phyloP scores from a whole-genome alignment of 2,329 filamentous ascomycete species.

The Aspergillus tubingensis region DNA sequence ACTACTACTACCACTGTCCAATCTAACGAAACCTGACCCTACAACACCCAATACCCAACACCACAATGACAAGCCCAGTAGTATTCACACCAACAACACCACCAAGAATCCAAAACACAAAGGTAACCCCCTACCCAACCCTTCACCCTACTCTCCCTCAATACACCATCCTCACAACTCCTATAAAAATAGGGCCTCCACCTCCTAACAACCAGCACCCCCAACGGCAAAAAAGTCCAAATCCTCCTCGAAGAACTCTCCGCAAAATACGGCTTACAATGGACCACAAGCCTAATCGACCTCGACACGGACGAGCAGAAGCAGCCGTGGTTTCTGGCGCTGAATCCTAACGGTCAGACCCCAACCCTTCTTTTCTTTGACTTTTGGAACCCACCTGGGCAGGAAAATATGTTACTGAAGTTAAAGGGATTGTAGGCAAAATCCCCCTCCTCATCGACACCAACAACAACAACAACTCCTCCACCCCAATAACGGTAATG shows the following conservation, averaged over 20 bases:
- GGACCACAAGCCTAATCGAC: not conserved
- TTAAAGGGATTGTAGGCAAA: not conserved
- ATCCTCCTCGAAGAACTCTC: constrained; percentile 5
- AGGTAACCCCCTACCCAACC: not conserved
- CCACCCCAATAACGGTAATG: not conserved
- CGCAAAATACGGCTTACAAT: not conserved
- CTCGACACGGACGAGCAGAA: constrained; percentile 3
- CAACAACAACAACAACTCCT: not conserved
- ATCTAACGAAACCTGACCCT: too few species aligned
- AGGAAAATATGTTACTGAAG: too few species aligned
- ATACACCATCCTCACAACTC: too few species aligned
- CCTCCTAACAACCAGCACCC: constrained; percentile 1
- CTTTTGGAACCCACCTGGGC: too few species aligned
- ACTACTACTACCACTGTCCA: too few species aligned
- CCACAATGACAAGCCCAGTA: too few species aligned
- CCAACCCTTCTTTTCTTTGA: too few species aligned
- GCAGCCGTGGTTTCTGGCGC: not conserved
- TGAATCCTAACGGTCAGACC: not conserved
- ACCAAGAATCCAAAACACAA: not conserved
- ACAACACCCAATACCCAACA: too few species aligned
- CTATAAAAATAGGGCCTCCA: not conserved
- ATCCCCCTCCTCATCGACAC: not conserved
- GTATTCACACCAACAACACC: not conserved
- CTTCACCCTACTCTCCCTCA: too few species aligned
- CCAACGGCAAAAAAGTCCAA: constrained; percentile 4